A percentile compares a stretch with the other conserved stretches of the same genome.
These are phyloP conservation scores for Penicillium sp. DNA, from an alignment of 2,329 filamentous ascomycete species.

Conservation along the genomic window DNA sequence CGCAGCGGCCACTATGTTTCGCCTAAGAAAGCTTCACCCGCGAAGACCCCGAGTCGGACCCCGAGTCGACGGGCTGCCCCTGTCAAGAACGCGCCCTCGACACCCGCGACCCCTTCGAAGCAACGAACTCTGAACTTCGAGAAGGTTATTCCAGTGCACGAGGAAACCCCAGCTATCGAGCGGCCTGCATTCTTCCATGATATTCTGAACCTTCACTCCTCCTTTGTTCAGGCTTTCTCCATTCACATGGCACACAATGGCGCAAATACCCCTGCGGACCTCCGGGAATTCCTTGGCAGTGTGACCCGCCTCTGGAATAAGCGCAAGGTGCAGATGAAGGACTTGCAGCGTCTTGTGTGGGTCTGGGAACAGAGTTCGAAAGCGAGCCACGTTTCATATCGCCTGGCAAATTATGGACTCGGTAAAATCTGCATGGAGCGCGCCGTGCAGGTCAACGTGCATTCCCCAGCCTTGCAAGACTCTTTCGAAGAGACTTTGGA, in stretches of 20 bases:
- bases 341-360: constrained; percentile 65
- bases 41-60: constrained; percentile 20
- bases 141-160: constrained; percentile 8
- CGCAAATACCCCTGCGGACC: constrained; percentile 59
- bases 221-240: constrained; percentile 66
- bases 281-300: constrained; percentile 59
- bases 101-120: constrained; percentile 29
- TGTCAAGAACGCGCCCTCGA: constrained; percentile 13
- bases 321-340: constrained; percentile 61
- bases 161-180: constrained; percentile 24
- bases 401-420: constrained; percentile 42
- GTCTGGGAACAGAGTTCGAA: constrained; percentile 50
- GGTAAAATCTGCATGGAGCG: constrained; percentile 40
- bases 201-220: constrained; percentile 61
- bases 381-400: constrained; percentile 28
- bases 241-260: constrained; percentile 70
- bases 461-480: constrained; percentile 42
- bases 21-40: constrained; percentile 11
- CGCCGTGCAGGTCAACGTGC: constrained; percentile 34
- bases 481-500: constrained; percentile 49
- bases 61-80: constrained; percentile 50
- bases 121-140: constrained; percentile 22
- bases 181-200: constrained; percentile 42
- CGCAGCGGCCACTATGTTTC: constrained; percentile 29
- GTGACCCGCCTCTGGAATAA: constrained; percentile 71